These are phyloP conservation scores for Trichoderma sp. DNA, from an alignment of 2,329 filamentous ascomycete species.

Conservation along the genomic window DNA sequence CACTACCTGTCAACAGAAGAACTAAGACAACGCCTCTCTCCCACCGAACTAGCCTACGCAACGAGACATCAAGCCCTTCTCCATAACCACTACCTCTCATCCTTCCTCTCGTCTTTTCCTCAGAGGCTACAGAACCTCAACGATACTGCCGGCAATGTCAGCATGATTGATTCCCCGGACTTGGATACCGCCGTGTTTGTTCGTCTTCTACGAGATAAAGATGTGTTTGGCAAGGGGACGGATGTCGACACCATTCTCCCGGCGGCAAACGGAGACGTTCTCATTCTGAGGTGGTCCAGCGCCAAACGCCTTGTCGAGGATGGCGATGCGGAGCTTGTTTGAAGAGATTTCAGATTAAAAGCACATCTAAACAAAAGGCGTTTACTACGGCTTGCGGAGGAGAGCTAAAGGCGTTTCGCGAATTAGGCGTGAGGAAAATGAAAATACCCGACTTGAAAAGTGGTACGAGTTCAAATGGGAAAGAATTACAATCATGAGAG, in stretches of 20 bases:
- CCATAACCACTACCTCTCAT: constrained; percentile 77
- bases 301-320: constrained; percentile 58
- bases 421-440: background rate
- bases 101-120: constrained; percentile 82
- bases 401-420: background rate
- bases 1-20: constrained; percentile 63
- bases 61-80: constrained; percentile 81
- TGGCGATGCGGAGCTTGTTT: constrained; percentile 58
- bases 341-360: constrained; percentile 26
- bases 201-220: constrained; percentile 61
- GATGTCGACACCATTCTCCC: constrained; percentile 60
- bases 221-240: constrained; percentile 59
- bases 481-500: background rate
- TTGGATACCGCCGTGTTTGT: constrained; percentile 81
- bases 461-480: background rate
- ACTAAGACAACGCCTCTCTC: constrained; percentile 63
- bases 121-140: constrained; percentile 76
- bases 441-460: background rate
- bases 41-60: constrained; percentile 76
- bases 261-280: constrained; percentile 59
- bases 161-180: constrained; percentile 90
- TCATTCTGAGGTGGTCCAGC: constrained; percentile 72
- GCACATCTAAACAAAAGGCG: background rate
- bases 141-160: constrained; percentile 83
- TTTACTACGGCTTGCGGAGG: background rate